Evolutionary conservation across 1,139 yeast genomes (phyloP).

Genomic region (Yamadazyma buinensis): DNA sequence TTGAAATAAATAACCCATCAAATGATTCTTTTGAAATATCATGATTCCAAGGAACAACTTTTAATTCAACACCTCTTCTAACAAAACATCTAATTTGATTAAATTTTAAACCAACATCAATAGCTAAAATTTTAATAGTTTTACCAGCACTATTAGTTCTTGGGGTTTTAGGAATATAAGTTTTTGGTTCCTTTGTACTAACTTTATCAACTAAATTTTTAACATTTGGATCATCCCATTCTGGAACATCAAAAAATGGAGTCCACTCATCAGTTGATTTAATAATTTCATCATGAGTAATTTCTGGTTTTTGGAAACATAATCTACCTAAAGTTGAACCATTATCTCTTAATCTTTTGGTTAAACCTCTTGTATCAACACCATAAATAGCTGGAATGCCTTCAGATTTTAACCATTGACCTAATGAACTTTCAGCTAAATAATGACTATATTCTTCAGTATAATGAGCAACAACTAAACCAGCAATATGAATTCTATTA

Average conservation of each 20-base stretch:
- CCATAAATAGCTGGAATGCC: conserved; percentile 96
- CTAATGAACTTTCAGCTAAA: conserved; percentile 88
- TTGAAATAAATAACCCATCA: conserved; percentile 94
- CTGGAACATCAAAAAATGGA: conserved; percentile 66
- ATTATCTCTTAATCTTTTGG: conserved; percentile 85
- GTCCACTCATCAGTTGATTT: conserved; percentile 44
- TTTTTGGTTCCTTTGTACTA: conserved; percentile 68
- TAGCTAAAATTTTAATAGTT: conserved; percentile 75
- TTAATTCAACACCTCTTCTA: conserved; percentile 91
- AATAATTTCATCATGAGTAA: conserved; percentile 32
- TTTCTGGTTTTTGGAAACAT: conserved; percentile 52
- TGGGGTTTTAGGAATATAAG: conserved; percentile 50
- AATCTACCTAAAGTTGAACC: conserved; percentile 94
- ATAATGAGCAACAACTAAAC: conserved; percentile 94
- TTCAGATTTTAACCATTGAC: conserved; percentile 89
- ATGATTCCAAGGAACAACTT: conserved; percentile 95
- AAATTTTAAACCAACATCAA: conserved; percentile 97
- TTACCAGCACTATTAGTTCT: conserved; percentile 66
- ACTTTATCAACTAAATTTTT: conserved; percentile 91
- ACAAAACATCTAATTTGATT: conserved; percentile 97
- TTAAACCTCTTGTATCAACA: conserved; percentile 93
- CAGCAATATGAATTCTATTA: conserved; percentile 88
- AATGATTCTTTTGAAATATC: conserved; percentile 73
- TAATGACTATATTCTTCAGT: conserved; percentile 94
- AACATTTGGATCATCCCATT: conserved; percentile 91